Conservation (phyloP, 371 early-diverging fungal genomes). For the Rhizopus stolonifer region DNA sequence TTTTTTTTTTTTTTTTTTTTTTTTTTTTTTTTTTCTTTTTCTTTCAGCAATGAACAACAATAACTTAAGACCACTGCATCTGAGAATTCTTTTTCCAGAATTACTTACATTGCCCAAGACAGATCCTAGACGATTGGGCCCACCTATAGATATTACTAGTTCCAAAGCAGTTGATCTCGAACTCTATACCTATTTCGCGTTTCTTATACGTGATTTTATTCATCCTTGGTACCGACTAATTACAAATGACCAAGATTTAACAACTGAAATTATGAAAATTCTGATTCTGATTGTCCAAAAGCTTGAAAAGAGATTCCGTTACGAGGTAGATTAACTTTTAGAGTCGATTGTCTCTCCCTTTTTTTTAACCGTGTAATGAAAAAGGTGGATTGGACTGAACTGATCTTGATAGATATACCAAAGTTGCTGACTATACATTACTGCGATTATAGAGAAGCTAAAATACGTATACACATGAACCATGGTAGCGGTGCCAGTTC, state of each 20-base stretch:
- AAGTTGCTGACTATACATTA: constrained; percentile 54
- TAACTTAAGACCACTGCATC: constrained; percentile 31
- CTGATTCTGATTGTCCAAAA: constrained; percentile 45
- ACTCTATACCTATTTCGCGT: constrained; percentile 57
- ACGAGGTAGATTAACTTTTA: constrained; percentile 17
- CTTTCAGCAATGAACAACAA: constrained; percentile 1
- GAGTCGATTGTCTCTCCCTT: neutral
- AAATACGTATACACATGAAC: constrained; percentile 43
- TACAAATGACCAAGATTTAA: constrained; percentile 56
- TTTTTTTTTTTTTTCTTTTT: neutral
- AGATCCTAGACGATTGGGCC: constrained; percentile 34
- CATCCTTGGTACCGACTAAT: constrained; percentile 59
- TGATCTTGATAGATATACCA: constrained; percentile 52
- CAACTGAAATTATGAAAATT: constrained; percentile 42
- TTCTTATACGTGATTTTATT: constrained; percentile 60
- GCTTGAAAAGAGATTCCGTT: constrained; percentile 50
- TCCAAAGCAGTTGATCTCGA: constrained; percentile 56
- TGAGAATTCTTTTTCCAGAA: constrained; percentile 46
- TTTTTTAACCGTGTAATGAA: neutral
- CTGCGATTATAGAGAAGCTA: constrained; percentile 52
- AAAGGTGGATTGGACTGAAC: constrained; percentile 62
- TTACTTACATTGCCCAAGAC: constrained; percentile 38
- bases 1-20: too few species aligned
- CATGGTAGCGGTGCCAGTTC: constrained; percentile 50
- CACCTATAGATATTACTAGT: constrained; percentile 38